These are phyloP conservation scores for Chlamydomonas applanata DNA, from an alignment of 139 green algal species.

Conservation along the genomic window DNA sequence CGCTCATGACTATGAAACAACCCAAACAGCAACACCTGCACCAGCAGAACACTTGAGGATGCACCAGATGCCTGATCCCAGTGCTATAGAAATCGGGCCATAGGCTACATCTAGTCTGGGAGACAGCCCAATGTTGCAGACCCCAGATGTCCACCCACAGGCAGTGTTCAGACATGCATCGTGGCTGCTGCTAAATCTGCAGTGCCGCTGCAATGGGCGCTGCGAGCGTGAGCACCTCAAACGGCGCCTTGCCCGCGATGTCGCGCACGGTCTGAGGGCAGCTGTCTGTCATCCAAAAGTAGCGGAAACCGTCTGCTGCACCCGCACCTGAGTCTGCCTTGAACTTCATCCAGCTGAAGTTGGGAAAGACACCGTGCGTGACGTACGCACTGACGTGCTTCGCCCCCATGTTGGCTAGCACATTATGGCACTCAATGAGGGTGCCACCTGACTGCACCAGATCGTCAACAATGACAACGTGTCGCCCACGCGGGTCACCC, in stretches of 20 bases:
- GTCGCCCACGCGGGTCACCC: slow-evolving; percentile 77
- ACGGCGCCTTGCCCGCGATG: slow-evolving; percentile 72
- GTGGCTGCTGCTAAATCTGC: slow-evolving; percentile 70
- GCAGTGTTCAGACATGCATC: background rate
- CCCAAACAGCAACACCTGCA: too few species aligned
- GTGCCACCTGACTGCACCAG: slow-evolving; percentile 95
- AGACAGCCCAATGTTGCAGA: too few species aligned
- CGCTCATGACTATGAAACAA: too few species aligned
- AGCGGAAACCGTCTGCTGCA: slow-evolving; percentile 64
- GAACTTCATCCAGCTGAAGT: slow-evolving; percentile 83
- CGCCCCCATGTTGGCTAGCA: slow-evolving; percentile 73
- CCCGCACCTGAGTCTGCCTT: slow-evolving; percentile 45
- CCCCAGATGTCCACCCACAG: too few species aligned
- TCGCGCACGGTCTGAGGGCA: slow-evolving; percentile 79
- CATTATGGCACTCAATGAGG: slow-evolving; percentile 91
- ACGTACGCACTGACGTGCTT: slow-evolving; percentile 90
- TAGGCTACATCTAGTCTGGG: too few species aligned
- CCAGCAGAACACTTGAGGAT: too few species aligned
- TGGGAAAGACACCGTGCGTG: slow-evolving; percentile 97
- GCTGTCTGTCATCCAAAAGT: slow-evolving; percentile 97
- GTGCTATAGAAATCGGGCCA: too few species aligned
- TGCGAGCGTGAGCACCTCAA: slow-evolving; percentile 90
- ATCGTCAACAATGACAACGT: slow-evolving; percentile 99
- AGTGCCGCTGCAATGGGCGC: slow-evolving; percentile 86
- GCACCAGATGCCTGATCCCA: too few species aligned